phyloP scores from a whole-genome alignment of 2,329 filamentous ascomycete species.

The Metarhizium rileyi region DNA sequence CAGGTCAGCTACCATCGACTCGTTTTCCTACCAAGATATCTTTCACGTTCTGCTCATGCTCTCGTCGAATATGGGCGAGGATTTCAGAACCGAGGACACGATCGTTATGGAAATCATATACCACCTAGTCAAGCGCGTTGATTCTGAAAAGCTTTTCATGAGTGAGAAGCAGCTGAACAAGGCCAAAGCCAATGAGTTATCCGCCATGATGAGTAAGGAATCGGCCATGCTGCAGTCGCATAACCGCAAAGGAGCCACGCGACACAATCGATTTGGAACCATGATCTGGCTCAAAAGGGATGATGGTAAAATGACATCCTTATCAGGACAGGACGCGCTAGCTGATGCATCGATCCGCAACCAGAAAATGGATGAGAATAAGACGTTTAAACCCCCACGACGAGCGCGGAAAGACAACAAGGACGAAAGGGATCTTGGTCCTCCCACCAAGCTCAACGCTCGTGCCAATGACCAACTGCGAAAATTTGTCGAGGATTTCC shows the following conservation, averaged over 20 bases:
- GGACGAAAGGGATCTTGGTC: conserved; percentile 66
- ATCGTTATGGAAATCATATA: conserved; percentile 88
- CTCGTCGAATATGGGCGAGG: conserved; percentile 86
- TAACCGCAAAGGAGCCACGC: conserved; percentile 67
- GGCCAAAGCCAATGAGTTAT: conserved; percentile 63
- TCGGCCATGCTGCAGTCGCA: conserved; percentile 71
- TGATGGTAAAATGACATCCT: conserved; percentile 71
- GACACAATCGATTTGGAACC: conserved; percentile 90
- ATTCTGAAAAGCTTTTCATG: conserved; percentile 78
- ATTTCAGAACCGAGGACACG: conserved; percentile 83
- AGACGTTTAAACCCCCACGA: conserved; percentile 79
- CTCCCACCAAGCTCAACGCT: conserved; percentile 57
- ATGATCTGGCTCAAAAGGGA: conserved; percentile 95
- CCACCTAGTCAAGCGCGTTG: conserved; percentile 82
- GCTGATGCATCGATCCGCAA: conserved; percentile 62
- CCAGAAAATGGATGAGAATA: conserved; percentile 81
- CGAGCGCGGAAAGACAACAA: conserved; percentile 50
- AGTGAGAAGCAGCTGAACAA: conserved; percentile 61
- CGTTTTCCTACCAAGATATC: conserved; percentile 84
- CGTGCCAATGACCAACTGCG: conserved; percentile 69
- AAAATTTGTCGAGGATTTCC: conserved; percentile 80
- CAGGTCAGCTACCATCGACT: conserved; percentile 76
- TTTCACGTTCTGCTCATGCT: conserved; percentile 78
- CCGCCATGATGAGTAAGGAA: conserved; percentile 69
- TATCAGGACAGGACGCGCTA: conserved; percentile 82